phyloP scores from a whole-genome alignment of 2,329 filamentous ascomycete species.

The Penicillium fuscoglaucum region DNA sequence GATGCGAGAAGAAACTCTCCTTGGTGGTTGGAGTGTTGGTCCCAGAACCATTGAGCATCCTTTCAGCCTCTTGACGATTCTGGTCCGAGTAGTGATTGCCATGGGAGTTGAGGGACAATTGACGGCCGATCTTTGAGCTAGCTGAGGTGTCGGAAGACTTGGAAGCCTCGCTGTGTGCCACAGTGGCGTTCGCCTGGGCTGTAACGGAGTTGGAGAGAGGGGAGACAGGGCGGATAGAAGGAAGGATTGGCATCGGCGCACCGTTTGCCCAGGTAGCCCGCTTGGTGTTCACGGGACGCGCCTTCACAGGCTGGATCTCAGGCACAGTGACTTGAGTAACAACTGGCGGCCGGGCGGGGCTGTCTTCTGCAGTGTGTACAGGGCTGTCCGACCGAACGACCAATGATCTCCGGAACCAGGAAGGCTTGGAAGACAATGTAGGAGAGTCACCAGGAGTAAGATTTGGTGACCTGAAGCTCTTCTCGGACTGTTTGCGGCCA shows the following conservation, averaged over 20 bases:
- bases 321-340: conserved; percentile 44
- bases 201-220: conserved; percentile 93
- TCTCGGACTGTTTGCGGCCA: conserved; percentile 85
- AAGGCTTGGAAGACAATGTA: conserved; percentile 74
- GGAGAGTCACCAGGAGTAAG: conserved; percentile 64
- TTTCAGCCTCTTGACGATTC: conserved; percentile 87
- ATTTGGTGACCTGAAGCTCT: conserved; percentile 61
- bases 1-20: conserved; percentile 97
- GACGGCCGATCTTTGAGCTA: conserved; percentile 89
- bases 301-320: conserved; percentile 51
- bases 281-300: conserved; percentile 66
- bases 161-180: conserved; percentile 53
- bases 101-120: conserved; percentile 87
- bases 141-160: conserved; percentile 31
- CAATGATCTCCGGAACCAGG: conserved; percentile 95
- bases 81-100: conserved; percentile 90
- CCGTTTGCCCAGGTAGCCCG: conserved; percentile 93
- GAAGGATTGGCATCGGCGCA: conserved; percentile 87
- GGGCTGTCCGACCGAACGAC: conserved; percentile 74
- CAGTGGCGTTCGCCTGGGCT: conserved; percentile 75
- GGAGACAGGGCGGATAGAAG: conserved; percentile 90
- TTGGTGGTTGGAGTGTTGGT: conserved; percentile 75
- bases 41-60: conserved; percentile 78
- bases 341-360: conserved; percentile 43
- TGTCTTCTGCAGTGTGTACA: conserved; percentile 55